Percentiles rank a stretch among this genome's conserved stretches.
These are phyloP conservation scores for Phlebopus sp. DNA, from an alignment of 1,284 basidiomycete genomes.

Conservation along the genomic window DNA sequence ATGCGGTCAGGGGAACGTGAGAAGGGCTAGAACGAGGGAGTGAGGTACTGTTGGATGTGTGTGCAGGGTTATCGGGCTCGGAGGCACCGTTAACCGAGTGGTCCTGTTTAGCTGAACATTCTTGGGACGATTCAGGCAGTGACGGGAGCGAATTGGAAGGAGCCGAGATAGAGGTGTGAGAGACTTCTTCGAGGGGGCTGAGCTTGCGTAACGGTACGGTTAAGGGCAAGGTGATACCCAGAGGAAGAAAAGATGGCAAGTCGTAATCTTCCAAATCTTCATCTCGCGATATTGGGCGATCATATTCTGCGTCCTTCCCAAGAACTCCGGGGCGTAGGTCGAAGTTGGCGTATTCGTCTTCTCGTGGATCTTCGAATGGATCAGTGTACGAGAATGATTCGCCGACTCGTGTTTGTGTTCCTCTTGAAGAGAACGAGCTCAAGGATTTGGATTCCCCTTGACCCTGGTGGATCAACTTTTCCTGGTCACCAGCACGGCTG, in stretches of 20 bases:
- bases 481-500: conserved; percentile 10
- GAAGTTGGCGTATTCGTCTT: conserved; percentile 21
- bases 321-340: conserved; percentile 10
- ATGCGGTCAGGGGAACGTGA: conserved; percentile 10
- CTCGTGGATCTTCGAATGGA: conserved; percentile 26
- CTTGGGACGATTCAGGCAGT: conserved; percentile 26
- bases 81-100: conserved; percentile 12
- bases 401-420: conserved; percentile 12
- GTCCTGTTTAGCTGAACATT: conserved; percentile 27
- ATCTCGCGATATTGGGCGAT: conserved; percentile 39
- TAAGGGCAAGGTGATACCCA: conserved; percentile 25
- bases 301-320: conserved; percentile 23
- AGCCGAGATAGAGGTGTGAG: conserved; percentile 22
- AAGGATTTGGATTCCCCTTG: conserved; percentile 14
- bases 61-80: conserved; percentile 7
- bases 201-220: conserved; percentile 29
- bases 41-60: conserved; percentile 14
- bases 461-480: conserved; percentile 18
- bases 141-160: conserved; percentile 24
- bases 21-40: conserved; percentile 9
- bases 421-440: conserved; percentile 7
- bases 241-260: conserved; percentile 23
- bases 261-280: conserved; percentile 26
- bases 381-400: conserved; percentile 25
- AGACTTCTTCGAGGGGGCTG: conserved; percentile 26